Evolutionary conservation across 371 early-diverging fungal genomes (phyloP).

Genomic region (Mortierella sp.): DNA sequence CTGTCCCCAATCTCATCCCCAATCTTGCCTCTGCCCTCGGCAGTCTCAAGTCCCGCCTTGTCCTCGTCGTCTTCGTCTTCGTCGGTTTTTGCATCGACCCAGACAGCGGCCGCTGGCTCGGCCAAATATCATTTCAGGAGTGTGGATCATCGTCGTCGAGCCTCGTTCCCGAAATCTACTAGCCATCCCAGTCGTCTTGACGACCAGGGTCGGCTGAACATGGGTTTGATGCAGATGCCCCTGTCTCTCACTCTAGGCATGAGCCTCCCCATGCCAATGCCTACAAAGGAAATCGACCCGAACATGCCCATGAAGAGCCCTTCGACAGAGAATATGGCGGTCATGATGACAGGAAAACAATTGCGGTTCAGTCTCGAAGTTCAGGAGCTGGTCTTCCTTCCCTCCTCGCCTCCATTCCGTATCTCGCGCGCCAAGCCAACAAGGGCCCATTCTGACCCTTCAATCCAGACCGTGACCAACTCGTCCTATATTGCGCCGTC

Average conservation of each 20-base stretch:
- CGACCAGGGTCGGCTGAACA: conserved; percentile 20
- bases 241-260: too few relatives aligned
- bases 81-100: too few relatives aligned
- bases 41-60: neutral
- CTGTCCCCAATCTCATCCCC: conserved; percentile 19
- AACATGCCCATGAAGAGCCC: too few relatives aligned
- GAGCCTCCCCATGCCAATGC: too few relatives aligned
- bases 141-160: conserved; percentile 30
- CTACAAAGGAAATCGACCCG: too few relatives aligned
- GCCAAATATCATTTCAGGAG: conserved; percentile 38
- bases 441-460: conserved; percentile 44
- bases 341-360: conserved; percentile 18
- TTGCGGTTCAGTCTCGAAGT: conserved; percentile 49
- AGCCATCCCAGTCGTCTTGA: conserved; percentile 25
- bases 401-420: conserved; percentile 45
- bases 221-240: conserved; percentile 2
- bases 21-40: too few relatives aligned
- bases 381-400: conserved; percentile 44
- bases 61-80: conserved; percentile 20
- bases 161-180: conserved; percentile 45
- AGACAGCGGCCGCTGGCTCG: conserved; percentile 4
- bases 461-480: conserved; percentile 24
- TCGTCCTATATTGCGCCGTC: conserved; percentile 42
- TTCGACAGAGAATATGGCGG: neutral
- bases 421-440: conserved; percentile 47